Percentiles rank a stretch among this genome's conserved stretches.
Evolutionary conservation across 2,329 filamentous ascomycete species (phyloP).

Genomic region (Sporothrix phasma): DNA sequence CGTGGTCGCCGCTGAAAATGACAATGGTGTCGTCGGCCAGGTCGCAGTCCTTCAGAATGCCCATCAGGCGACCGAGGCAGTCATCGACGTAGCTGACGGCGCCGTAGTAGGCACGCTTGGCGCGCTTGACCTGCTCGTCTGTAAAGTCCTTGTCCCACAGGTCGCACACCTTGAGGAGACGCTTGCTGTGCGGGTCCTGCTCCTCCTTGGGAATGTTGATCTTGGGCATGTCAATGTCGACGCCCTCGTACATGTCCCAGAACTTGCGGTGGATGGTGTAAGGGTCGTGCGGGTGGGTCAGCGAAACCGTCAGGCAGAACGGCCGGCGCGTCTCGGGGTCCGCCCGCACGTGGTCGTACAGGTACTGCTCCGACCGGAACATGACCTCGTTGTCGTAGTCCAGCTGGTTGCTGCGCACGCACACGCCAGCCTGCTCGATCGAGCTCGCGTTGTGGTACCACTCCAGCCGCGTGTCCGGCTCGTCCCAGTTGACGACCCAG

Average conservation of each 20-base stretch:
- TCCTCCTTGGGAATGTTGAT: constrained; percentile 69
- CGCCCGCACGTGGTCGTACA: constrained; percentile 84
- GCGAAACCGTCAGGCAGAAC: constrained; percentile 76
- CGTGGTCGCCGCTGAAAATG: constrained; percentile 88
- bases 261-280: constrained; percentile 91
- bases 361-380: constrained; percentile 79
- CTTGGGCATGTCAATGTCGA: constrained; percentile 76
- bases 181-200: constrained; percentile 78
- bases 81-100: constrained; percentile 91
- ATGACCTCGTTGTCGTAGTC: constrained; percentile 96
- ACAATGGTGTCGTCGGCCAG: constrained; percentile 80
- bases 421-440: constrained; percentile 79
- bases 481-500: constrained; percentile 93
- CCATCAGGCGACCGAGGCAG: constrained; percentile 74
- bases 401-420: constrained; percentile 85
- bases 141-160: constrained; percentile 75
- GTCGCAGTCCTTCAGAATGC: constrained; percentile 66
- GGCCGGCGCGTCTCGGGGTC: constrained; percentile 61
- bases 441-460: constrained; percentile 97
- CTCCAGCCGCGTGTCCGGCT: constrained; percentile 73
- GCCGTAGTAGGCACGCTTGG: constrained; percentile 82
- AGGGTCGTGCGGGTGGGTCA: constrained; percentile 90
- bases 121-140: constrained; percentile 75
- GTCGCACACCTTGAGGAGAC: constrained; percentile 77
- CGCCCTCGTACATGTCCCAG: constrained; percentile 84